phyloP scores from a whole-genome alignment of 2,329 filamentous ascomycete species.

The Xylariomycetidae sp. region DNA sequence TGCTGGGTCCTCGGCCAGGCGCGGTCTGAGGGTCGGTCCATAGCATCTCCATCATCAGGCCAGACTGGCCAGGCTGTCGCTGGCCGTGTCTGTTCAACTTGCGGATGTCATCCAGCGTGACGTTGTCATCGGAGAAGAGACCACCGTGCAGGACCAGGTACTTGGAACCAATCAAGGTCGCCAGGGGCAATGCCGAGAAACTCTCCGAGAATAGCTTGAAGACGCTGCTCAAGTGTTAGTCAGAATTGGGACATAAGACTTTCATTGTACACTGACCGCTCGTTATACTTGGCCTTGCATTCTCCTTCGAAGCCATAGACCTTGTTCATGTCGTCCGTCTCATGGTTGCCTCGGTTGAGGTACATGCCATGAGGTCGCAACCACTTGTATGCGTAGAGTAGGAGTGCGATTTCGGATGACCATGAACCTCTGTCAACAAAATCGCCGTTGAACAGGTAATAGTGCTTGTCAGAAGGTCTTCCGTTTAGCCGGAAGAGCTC shows the following conservation, averaged over 20 bases:
- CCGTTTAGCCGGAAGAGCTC: constrained; percentile 94
- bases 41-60: constrained; percentile 99
- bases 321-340: constrained; percentile 98
- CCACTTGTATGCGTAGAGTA: constrained; percentile 97
- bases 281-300: constrained; percentile 97
- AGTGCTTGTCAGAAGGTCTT: constrained; percentile 75
- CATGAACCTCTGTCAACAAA: constrained; percentile 97
- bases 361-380: constrained; percentile 82
- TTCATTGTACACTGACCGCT: constrained; percentile 55
- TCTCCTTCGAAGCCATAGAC: constrained; percentile 98
- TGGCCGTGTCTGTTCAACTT: constrained; percentile 88
- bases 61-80: constrained; percentile 84
- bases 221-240: constrained; percentile 45
- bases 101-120: constrained; percentile 87
- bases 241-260: constrained; percentile 12
- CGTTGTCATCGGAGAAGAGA: constrained; percentile 90
- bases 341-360: constrained; percentile 96
- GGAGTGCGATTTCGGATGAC: constrained; percentile 93
- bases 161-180: constrained; percentile 84
- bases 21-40: constrained; percentile 94
- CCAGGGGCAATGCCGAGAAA: constrained; percentile 88
- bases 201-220: constrained; percentile 99
- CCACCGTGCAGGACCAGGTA: constrained; percentile 92
- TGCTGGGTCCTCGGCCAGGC: constrained; percentile 85
- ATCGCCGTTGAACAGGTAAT: constrained; percentile 97